These are phyloP conservation scores for Globisporangium cylindrosporum DNA, from an alignment of 352 stramenopile genomes.

Conservation along the genomic window DNA sequence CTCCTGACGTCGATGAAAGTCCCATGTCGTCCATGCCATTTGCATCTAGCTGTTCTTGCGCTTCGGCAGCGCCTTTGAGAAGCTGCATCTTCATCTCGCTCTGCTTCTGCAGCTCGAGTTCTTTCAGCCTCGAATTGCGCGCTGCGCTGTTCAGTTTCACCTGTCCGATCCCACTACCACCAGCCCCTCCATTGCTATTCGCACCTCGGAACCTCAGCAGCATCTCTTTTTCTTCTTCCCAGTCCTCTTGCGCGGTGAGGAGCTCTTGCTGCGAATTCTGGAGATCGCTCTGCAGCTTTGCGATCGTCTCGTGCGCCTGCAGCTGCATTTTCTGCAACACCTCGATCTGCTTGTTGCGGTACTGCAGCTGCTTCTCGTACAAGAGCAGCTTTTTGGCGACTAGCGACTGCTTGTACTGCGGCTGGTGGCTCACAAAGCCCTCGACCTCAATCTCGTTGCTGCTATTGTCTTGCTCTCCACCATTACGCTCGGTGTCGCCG, in stretches of 20 bases:
- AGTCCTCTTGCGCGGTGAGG: constrained; percentile 46
- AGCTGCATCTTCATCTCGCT: constrained; percentile 54
- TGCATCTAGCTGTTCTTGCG: constrained; percentile 54
- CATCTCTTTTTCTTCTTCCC: constrained; percentile 60
- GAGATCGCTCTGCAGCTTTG: constrained; percentile 32
- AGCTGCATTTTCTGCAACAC: constrained; percentile 26
- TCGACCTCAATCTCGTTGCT: constrained; percentile 15
- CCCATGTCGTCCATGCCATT: constrained; percentile 20
- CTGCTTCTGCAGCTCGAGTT: constrained; percentile 38
- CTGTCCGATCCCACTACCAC: not conserved
- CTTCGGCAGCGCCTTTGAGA: constrained; percentile 50
- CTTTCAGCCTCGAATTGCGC: constrained; percentile 21
- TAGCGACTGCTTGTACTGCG: constrained; percentile 34
- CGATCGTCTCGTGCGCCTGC: constrained; percentile 25
- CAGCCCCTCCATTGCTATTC: not conserved
- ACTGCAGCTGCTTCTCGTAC: constrained; percentile 44
- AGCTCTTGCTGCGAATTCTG: constrained; percentile 44
- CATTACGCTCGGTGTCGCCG: constrained; percentile 10
- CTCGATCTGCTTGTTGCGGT: constrained; percentile 38
- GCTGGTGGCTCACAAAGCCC: constrained; percentile 47
- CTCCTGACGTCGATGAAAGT: constrained; percentile 8
- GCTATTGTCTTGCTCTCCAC: constrained; percentile 16
- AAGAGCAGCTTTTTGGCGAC: constrained; percentile 55
- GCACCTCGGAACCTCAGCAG: constrained; percentile 41
- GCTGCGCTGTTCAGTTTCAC: not conserved